Percentiles rank a stretch among this genome's conserved stretches.
phyloP scores from a whole-genome alignment of 2,329 filamentous ascomycete species.

The Coniochaeta sp. region DNA sequence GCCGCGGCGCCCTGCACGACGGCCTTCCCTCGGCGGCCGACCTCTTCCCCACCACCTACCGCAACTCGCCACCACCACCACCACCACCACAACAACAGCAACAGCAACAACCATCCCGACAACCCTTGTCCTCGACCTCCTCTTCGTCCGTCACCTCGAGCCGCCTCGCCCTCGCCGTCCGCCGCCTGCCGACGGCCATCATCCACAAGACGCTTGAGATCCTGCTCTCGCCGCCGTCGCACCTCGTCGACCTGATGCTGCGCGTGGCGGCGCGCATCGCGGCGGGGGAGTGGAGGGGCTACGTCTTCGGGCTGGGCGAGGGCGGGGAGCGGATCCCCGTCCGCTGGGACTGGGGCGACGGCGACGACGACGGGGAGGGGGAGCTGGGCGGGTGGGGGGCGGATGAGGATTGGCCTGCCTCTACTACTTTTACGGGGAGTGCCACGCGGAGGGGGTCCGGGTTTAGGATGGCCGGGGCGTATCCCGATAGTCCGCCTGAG shows the following conservation, averaged over 20 bases:
- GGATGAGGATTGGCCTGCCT: constrained; percentile 45
- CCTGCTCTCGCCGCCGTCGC: constrained; percentile 71
- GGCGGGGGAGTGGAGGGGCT: constrained; percentile 54
- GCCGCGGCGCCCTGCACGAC: constrained; percentile 47
- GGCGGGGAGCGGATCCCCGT: constrained; percentile 47
- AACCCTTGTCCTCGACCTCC: constrained; percentile 4
- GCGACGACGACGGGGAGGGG: constrained; percentile 44
- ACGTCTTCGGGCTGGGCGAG: constrained; percentile 47
- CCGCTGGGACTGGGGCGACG: constrained; percentile 56
- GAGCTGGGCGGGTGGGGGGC: constrained; percentile 47
- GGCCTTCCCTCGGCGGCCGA: constrained; percentile 63
- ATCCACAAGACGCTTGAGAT: constrained; percentile 72
- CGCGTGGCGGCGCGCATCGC: constrained; percentile 73
- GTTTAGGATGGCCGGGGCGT: constrained; percentile 17
- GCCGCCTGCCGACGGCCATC: constrained; percentile 54
- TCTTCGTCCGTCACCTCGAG: constrained; percentile 18
- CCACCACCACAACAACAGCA: too few relatives aligned
- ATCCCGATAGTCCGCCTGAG: constrained; percentile 13
- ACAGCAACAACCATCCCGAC: constrained; percentile 5
- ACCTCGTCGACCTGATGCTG: constrained; percentile 72
- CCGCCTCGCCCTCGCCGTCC: constrained; percentile 36
- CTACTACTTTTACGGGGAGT: constrained; percentile 14
- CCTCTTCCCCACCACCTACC: constrained; percentile 34
- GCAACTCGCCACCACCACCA: constrained; percentile 29
- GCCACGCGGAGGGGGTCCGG: constrained; percentile 17